phyloP scores from a whole-genome alignment of 495 filamentous ascomycete species.

The Penicillium alfredii region DNA sequence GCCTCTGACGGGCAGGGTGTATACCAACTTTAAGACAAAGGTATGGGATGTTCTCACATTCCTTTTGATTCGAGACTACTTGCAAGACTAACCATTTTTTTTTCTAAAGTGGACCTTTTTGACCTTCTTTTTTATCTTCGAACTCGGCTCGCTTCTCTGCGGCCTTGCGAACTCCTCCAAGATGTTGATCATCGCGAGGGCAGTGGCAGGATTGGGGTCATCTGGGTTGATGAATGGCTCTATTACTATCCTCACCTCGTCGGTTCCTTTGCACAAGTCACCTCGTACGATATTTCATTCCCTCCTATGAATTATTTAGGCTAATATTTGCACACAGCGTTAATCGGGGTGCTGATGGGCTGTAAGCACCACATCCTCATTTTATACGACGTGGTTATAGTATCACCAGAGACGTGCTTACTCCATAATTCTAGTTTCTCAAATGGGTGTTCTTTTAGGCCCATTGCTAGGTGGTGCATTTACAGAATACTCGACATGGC shows the following conservation, averaged over 20 bases:
- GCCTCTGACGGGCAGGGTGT: conserved; percentile 43
- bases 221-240: conserved; percentile 47
- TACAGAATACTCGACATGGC: conserved; percentile 48
- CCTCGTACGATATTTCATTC: conserved; percentile 23
- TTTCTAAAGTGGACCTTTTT: conserved; percentile 28
- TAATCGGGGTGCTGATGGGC: conserved; percentile 32
- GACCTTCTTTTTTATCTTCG: conserved; percentile 34
- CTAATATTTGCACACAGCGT: conserved; percentile 17
- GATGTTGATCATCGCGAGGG: conserved; percentile 42
- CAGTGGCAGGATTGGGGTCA: conserved; percentile 37
- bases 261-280: conserved; percentile 39
- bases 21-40: conserved; percentile 40
- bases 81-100: too few species aligned
- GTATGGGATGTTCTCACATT: conserved; percentile 10
- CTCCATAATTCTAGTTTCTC: conserved; percentile 16
- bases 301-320: conserved; percentile 1
- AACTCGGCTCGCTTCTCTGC: conserved; percentile 40
- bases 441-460: conserved; percentile 38
- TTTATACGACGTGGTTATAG: background rate
- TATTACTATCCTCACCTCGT: conserved; percentile 45
- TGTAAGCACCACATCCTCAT: conserved; percentile 20
- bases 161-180: conserved; percentile 37
- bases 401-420: too few species aligned
- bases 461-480: conserved; percentile 55
- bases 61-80: too few species aligned